Base-by-base conservation (phyloP, 2,329 filamentous ascomycete genomes). In the Dothiorella sarmentorum region DNA sequence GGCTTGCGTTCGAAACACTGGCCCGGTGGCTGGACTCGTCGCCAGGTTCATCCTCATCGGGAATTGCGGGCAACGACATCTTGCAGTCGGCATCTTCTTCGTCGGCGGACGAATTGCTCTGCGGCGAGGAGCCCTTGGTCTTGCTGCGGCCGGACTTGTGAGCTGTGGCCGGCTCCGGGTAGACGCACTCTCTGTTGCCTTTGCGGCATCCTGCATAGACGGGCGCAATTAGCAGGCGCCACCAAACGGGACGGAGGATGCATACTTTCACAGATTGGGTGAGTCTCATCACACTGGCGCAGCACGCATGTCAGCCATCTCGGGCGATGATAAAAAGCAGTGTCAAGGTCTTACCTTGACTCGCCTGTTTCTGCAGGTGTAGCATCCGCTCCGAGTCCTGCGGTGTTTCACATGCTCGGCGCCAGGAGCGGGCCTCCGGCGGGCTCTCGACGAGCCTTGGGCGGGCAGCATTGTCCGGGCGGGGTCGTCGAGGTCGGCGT, bases 331-430 rank as follows among this genome's bases (percentile, higher is more conserved):
- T 35, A 49, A 38, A 38, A 40, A 17, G 18, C 31, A 45, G 55
- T 37, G 15, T 58, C n/a, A 15, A 22, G 11, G 27, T 37, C 57
- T 63, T 69, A 84, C 82, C 79, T 87, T 97, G 53, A 97, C 92
- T 72, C 94, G 85, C 64, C 94, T 84, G 67, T 87, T 87, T 60
- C 94, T 84, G 74, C 94, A 99, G 45, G 92, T 97, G 70, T 84
- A 97, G 76, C 94, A 99, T 26, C 94, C 94, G 63, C 91, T 97
- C 66, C 94, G 83, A 42, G 94, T 97, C 65, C 94, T 85, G 62
- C 92, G 88, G 72, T 97, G 93, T 74, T 97, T 97, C 65, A 95
- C 88, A 68, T 89, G 87, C 62, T 95, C 89, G 7, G 45, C 53
- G 10, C 69, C 70, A 20, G 71, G 67, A 11, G 65, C 64, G 22